Evolutionary conservation across 2,329 filamentous ascomycete genomes (phyloP).

Genomic region (Alternaria sp.): DNA sequence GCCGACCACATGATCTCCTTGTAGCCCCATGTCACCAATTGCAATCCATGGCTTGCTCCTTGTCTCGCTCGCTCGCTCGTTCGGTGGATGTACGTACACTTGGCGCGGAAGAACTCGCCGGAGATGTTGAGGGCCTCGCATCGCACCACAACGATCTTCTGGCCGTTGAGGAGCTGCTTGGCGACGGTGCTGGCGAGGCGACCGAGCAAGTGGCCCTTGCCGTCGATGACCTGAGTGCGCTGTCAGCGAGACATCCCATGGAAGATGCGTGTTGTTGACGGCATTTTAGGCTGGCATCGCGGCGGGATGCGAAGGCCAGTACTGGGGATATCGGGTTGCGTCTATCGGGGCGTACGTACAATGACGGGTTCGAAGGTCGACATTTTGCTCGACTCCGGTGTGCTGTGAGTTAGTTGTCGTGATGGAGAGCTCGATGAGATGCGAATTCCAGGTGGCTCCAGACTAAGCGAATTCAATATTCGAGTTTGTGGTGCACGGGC

Average conservation of each 20-base stretch:
- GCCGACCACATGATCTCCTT: slow-evolving; percentile 1
- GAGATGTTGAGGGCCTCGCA: slow-evolving; percentile 99
- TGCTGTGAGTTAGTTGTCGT: slow-evolving; percentile 47
- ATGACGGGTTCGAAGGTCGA: slow-evolving; percentile 71
- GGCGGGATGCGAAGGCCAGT: slow-evolving; percentile 22
- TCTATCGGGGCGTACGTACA: slow-evolving; percentile 59
- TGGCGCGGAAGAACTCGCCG: slow-evolving; percentile 99
- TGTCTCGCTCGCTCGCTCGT: slow-evolving; percentile 24
- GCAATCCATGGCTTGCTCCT: slow-evolving; percentile 28
- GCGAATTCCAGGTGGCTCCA: slow-evolving; percentile 19
- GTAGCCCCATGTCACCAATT: slow-evolving; percentile 10
- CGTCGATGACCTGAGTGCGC: slow-evolving; percentile 79
- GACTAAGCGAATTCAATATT: slow-evolving; percentile 21
- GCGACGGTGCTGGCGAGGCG: slow-evolving; percentile 97
- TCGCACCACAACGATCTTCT: slow-evolving; percentile 99
- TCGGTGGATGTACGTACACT: slow-evolving; percentile 78
- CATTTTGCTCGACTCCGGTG: slow-evolving; percentile 61
- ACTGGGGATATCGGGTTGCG: slow-evolving; percentile 16
- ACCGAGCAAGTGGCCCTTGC: slow-evolving; percentile 99
- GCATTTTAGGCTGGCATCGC: slow-evolving; percentile 19
- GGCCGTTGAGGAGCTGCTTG: slow-evolving; percentile 98
- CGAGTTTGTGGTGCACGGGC: slow-evolving; percentile 16
- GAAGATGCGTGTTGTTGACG: slow-evolving; percentile 16
- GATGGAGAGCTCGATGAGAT: slow-evolving; percentile 24
- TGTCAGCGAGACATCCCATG: slow-evolving; percentile 41